These are phyloP conservation scores for Podospora appendiculata DNA, from an alignment of 495 filamentous ascomycete genomes.

Conservation along the genomic window DNA sequence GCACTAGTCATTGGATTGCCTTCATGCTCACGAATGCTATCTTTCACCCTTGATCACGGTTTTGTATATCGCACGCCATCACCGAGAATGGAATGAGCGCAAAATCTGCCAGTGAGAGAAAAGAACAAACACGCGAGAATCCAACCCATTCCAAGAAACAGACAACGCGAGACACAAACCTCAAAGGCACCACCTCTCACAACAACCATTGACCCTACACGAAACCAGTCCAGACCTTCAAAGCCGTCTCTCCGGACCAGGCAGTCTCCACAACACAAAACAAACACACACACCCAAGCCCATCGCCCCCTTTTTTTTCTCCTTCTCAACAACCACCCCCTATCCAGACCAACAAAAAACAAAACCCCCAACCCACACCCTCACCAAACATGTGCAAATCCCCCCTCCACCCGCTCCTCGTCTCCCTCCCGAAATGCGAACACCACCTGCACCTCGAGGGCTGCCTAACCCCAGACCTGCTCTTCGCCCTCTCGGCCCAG, in stretches of 20 bases:
- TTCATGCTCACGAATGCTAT: too few species aligned
- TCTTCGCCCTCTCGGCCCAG: slow-evolving; percentile 58
- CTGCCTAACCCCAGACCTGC: slow-evolving; percentile 55
- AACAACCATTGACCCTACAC: too few species aligned
- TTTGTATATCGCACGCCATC: too few species aligned
- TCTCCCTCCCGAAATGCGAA: slow-evolving; percentile 66
- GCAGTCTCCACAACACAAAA: too few species aligned
- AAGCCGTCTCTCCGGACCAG: too few species aligned
- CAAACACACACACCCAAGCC: too few species aligned
- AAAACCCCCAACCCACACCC: not conserved
- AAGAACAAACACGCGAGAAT: not conserved
- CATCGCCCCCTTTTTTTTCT: too few species aligned
- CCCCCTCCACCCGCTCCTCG: slow-evolving; percentile 53
- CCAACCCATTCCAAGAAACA: not conserved
- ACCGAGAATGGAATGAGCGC: too few species aligned
- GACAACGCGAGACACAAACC: not conserved
- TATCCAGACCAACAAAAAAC: not conserved
- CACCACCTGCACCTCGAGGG: slow-evolving; percentile 77
- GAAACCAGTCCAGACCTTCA: too few species aligned
- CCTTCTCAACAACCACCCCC: too few species aligned
- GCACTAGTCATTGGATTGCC: too few species aligned
- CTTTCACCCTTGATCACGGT: too few species aligned
- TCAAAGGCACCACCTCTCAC: not conserved
- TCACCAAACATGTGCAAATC: slow-evolving; percentile 43
- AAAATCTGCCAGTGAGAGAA: not conserved